phyloP scores from a whole-genome alignment of 208 protist species.

The Leishmania martiniquensis region DNA sequence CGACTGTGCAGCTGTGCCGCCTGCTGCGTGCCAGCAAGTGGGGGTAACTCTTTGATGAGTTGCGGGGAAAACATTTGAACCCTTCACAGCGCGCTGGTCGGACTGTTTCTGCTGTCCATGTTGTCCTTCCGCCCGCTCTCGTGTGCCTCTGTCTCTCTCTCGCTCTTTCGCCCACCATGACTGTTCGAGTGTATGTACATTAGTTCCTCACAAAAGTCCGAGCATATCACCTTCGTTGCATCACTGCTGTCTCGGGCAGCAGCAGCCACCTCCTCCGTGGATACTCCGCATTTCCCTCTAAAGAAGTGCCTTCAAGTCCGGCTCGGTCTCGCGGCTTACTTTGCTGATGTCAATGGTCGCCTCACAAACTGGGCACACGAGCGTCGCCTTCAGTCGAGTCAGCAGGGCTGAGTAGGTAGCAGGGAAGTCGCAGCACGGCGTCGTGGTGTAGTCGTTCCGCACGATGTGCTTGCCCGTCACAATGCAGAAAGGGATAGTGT shows the following conservation, averaged over 20 bases:
- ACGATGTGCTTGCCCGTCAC: slow-evolving; percentile 94
- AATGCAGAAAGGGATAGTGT: slow-evolving; percentile 96
- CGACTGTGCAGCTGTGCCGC: too few relatives aligned
- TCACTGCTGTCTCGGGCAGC: not conserved
- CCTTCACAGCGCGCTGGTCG: too few relatives aligned
- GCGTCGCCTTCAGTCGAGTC: slow-evolving; percentile 62
- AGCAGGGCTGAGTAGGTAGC: slow-evolving; percentile 79
- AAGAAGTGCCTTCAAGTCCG: slow-evolving; percentile 66
- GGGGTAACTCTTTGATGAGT: too few relatives aligned
- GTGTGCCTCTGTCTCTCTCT: not conserved
- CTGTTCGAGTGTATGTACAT: slow-evolving; percentile 2
- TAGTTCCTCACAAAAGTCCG: too few relatives aligned
- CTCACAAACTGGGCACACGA: slow-evolving; percentile 90
- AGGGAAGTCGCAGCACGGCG: slow-evolving; percentile 94
- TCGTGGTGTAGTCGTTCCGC: slow-evolving; percentile 87
- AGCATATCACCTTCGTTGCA: too few relatives aligned
- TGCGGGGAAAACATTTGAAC: too few relatives aligned
- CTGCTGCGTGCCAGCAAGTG: too few relatives aligned
- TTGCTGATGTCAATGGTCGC: slow-evolving; percentile 78
- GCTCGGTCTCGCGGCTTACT: slow-evolving; percentile 61
- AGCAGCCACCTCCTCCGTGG: not conserved
- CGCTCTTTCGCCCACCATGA: not conserved
- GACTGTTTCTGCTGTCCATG: not conserved
- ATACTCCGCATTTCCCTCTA: not conserved
- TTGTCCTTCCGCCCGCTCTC: not conserved